These are phyloP conservation scores for Erodium moschatum DNA, from an alignment of 441 rosid genomes.

Conservation along the genomic window DNA sequence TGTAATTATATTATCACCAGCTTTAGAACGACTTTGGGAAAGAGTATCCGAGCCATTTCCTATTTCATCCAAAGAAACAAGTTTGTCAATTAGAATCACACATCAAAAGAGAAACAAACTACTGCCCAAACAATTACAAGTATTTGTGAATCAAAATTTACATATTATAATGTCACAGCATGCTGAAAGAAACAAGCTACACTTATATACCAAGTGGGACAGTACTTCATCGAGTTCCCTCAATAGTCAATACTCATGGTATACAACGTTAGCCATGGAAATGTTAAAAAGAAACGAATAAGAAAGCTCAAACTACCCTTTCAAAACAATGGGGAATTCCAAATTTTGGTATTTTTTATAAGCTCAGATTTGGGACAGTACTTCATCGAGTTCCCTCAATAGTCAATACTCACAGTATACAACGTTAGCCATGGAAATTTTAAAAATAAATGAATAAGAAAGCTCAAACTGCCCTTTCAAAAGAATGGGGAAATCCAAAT, in stretches of 20 bases:
- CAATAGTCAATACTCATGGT: not conserved
- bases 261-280: not conserved
- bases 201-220: not conserved
- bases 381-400: too few species aligned
- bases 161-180: too few species aligned
- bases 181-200: not conserved
- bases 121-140: not conserved
- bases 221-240: not conserved
- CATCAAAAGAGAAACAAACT: not conserved
- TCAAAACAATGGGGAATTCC: not conserved
- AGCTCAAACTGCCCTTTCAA: not conserved
- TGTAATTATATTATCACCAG: conserved; percentile 17
- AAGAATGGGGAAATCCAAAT: not conserved
- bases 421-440: too few species aligned
- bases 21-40: conserved; percentile 21
- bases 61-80: conserved; percentile 19
- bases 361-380: too few species aligned
- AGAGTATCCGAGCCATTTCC: conserved; percentile 13
- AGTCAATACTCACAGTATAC: too few species aligned
- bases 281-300: not conserved
- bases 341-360: not conserved
- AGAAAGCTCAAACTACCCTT: not conserved
- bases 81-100: conserved; percentile 2
- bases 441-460: not conserved
- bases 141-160: not conserved